Evolutionary conservation across 23 red algal genomes (phyloP).

Genomic region (Pyropia yezoensis): DNA sequence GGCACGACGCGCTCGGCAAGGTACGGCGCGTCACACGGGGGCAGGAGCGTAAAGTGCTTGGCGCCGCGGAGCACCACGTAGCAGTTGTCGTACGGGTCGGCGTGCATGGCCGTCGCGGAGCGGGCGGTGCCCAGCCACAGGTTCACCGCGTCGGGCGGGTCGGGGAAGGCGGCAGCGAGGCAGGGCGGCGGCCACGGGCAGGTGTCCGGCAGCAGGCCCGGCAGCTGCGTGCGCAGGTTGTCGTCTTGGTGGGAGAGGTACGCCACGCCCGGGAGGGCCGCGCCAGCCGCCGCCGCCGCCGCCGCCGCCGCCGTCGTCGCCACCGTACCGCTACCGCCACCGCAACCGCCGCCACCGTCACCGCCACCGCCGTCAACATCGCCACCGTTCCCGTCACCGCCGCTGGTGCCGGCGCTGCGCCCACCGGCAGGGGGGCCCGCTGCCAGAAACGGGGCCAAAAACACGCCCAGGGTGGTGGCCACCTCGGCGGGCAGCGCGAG

Average conservation of each 20-base stretch:
- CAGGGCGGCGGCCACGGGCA: too few relatives aligned
- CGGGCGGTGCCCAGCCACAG: slow-evolving; percentile 54
- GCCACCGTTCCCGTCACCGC: too few relatives aligned
- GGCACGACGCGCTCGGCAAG: slow-evolving; percentile 18
- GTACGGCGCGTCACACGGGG: slow-evolving; percentile 40
- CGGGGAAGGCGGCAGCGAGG: too few relatives aligned
- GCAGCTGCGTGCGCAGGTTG: slow-evolving; percentile 18
- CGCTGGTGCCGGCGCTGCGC: too few relatives aligned
- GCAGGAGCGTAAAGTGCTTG: slow-evolving; percentile 48
- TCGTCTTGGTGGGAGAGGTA: slow-evolving; percentile 53
- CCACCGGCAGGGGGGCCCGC: too few relatives aligned
- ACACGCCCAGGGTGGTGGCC: too few relatives aligned
- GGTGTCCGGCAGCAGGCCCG: slow-evolving; percentile 14
- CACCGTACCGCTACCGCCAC: too few relatives aligned
- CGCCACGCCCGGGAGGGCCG: slow-evolving; percentile 3
- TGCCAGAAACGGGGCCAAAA: too few relatives aligned
- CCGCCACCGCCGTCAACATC: too few relatives aligned
- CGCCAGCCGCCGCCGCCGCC: not conserved
- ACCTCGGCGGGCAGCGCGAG: too few relatives aligned
- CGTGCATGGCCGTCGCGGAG: slow-evolving; percentile 28
- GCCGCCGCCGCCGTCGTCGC: not conserved
- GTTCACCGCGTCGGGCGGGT: slow-evolving; percentile 22
- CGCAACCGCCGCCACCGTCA: too few relatives aligned
- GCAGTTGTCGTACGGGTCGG: slow-evolving; percentile 54
- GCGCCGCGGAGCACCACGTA: slow-evolving; percentile 37